These are phyloP conservation scores for Cercospora zeae-maydis DNA, from an alignment of 2,329 filamentous ascomycete genomes.

Conservation along the genomic window DNA sequence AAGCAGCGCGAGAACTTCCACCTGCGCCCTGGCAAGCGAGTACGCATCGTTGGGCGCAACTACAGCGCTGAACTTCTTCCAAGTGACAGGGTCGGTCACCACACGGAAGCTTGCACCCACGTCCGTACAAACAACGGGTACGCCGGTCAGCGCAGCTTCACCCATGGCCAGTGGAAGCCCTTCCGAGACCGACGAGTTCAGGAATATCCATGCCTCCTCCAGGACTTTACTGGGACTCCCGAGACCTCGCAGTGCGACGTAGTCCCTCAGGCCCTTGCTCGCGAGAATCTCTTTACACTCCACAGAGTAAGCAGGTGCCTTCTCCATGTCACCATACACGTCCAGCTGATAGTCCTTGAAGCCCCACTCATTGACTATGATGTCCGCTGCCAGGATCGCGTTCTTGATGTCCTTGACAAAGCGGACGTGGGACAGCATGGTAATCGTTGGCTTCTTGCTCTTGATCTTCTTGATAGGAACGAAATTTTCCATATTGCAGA, in stretches of 20 bases:
- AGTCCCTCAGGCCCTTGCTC: constrained; percentile 44
- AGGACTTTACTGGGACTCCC: constrained; percentile 54
- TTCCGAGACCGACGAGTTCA: constrained; percentile 40
- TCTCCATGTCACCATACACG: constrained; percentile 58
- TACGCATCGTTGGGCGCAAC: constrained; percentile 62
- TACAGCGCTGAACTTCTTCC: constrained; percentile 56
- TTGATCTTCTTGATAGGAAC: constrained; percentile 53
- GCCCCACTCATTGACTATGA: constrained; percentile 59
- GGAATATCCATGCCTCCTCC: constrained; percentile 56
- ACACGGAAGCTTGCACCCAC: constrained; percentile 56
- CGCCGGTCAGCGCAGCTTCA: constrained; percentile 46
- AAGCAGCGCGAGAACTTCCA: constrained; percentile 59
- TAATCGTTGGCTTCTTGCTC: constrained; percentile 53
- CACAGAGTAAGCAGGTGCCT: constrained; percentile 54
- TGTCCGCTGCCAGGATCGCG: constrained; percentile 56
- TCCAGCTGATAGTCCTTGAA: constrained; percentile 57
- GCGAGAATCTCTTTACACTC: constrained; percentile 53
- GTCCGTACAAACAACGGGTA: constrained; percentile 47
- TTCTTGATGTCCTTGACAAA: constrained; percentile 58
- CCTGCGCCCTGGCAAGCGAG: constrained; percentile 59
- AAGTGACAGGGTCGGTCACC: constrained; percentile 51
- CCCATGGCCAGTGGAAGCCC: constrained; percentile 46
- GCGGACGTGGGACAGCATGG: constrained; percentile 57
- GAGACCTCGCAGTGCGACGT: constrained; percentile 49
- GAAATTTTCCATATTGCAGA: constrained; percentile 58